Percentiles rank a stretch among this genome's conserved stretches.
Evolutionary conservation across 345 rosid species (phyloP).

Genomic region (Triadica sebifera): DNA sequence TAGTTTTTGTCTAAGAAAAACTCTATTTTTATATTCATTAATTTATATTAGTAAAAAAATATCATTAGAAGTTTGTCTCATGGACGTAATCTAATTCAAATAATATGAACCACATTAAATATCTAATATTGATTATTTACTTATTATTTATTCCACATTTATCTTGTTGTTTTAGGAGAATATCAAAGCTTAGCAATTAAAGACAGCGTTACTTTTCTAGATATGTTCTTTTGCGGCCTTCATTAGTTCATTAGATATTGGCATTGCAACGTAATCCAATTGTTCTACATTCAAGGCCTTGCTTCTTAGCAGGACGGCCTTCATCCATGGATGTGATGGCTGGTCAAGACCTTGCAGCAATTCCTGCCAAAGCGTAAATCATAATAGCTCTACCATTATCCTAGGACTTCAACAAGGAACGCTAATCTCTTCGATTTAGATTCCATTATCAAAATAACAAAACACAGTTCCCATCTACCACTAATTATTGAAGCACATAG

Average conservation of each 20-base stretch:
- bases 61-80: too few relatives aligned
- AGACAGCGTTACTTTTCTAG: conserved; percentile 57
- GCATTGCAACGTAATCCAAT: conserved; percentile 82
- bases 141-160: too few relatives aligned
- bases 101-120: too few relatives aligned
- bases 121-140: too few relatives aligned
- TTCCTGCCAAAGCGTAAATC: not conserved
- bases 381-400: not conserved
- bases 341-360: conserved; percentile 63
- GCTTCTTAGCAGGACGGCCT: conserved; percentile 60
- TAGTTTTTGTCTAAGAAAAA: too few relatives aligned
- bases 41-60: too few relatives aligned
- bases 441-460: too few relatives aligned
- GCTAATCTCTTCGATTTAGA: not conserved
- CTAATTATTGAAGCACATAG: too few relatives aligned
- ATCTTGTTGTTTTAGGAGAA: too few relatives aligned
- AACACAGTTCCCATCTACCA: too few relatives aligned
- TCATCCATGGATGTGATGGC: conserved; percentile 78
- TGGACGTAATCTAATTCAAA: too few relatives aligned
- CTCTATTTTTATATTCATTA: too few relatives aligned
- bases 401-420: not conserved
- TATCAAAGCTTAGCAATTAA: conserved; percentile 61
- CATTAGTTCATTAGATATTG: conserved; percentile 57
- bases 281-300: conserved; percentile 67
- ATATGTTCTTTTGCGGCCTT: conserved; percentile 55